Evolutionary conservation across 768 basidiomycete genomes (phyloP).

Genomic region (Pisolithus orientalis): DNA sequence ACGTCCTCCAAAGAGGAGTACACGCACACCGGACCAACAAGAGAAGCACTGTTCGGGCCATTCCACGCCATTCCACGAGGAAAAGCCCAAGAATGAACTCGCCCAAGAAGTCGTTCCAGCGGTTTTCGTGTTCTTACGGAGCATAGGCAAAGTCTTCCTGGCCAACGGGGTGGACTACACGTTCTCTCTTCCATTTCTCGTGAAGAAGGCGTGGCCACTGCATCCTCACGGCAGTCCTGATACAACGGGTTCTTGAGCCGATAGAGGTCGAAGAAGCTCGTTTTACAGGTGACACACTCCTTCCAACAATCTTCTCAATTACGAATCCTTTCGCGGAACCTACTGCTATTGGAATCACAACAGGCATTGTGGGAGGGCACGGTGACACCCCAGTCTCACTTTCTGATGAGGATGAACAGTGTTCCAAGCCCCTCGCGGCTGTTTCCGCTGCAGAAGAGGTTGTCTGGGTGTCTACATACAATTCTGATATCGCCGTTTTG

Average conservation of each 20-base stretch:
- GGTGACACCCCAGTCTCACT: conserved; percentile 30
- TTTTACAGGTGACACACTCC: conserved; percentile 53
- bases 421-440: conserved; percentile 43
- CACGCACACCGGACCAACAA: conserved; percentile 10
- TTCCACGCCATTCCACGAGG: conserved; percentile 36
- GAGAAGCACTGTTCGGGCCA: conserved; percentile 34
- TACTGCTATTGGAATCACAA: conserved; percentile 61
- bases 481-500: conserved; percentile 40
- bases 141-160: conserved; percentile 65
- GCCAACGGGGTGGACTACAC: conserved; percentile 69
- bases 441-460: conserved; percentile 62
- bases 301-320: conserved; percentile 80
- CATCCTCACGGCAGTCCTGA: conserved; percentile 73
- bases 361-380: conserved; percentile 47
- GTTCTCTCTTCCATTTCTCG: conserved; percentile 75
- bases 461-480: conserved; percentile 48
- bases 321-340: conserved; percentile 74
- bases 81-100: conserved; percentile 34
- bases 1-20: conserved; percentile 15
- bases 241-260: conserved; percentile 67
- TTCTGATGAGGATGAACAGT: conserved; percentile 51
- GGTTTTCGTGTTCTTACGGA: conserved; percentile 74
- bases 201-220: conserved; percentile 72
- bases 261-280: conserved; percentile 62
- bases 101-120: conserved; percentile 41